Evolutionary conservation across 305 asterid species (phyloP).

Genomic region (Fraxinus baroniana): DNA sequence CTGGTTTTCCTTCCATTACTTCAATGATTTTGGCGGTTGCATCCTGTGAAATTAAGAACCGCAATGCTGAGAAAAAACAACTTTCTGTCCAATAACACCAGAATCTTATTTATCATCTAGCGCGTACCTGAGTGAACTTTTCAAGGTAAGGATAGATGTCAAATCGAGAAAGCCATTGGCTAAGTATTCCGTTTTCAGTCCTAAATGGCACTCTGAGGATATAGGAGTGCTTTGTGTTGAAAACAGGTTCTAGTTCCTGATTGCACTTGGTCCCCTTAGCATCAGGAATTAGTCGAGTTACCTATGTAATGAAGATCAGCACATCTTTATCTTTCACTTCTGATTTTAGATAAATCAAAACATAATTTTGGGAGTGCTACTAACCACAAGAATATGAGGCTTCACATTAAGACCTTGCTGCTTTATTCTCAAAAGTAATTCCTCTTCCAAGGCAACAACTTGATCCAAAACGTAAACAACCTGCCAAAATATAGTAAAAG

Average conservation of each 20-base stretch:
- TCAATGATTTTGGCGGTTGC: background rate
- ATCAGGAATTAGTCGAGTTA: background rate
- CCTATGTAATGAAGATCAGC: background rate
- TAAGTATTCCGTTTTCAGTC: background rate
- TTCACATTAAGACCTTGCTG: background rate
- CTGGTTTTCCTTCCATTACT: background rate
- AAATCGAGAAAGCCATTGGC: background rate
- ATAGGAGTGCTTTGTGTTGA: background rate
- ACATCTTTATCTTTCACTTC: background rate
- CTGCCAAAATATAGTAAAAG: background rate
- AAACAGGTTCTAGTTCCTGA: background rate
- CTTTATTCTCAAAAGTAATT: background rate
- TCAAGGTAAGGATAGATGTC: background rate
- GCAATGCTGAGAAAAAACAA: background rate
- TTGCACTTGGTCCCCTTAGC: background rate
- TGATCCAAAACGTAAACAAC: background rate
- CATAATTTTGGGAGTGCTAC: background rate
- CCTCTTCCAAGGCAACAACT: background rate
- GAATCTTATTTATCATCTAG: background rate
- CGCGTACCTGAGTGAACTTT: background rate
- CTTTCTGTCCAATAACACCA: background rate
- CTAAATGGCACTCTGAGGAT: background rate
- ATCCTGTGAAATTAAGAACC: background rate
- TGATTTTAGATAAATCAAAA: background rate
- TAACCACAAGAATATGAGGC: background rate